Base-by-base conservation (phyloP, 164 flowering plant species). In the Akebia trifoliata region DNA sequence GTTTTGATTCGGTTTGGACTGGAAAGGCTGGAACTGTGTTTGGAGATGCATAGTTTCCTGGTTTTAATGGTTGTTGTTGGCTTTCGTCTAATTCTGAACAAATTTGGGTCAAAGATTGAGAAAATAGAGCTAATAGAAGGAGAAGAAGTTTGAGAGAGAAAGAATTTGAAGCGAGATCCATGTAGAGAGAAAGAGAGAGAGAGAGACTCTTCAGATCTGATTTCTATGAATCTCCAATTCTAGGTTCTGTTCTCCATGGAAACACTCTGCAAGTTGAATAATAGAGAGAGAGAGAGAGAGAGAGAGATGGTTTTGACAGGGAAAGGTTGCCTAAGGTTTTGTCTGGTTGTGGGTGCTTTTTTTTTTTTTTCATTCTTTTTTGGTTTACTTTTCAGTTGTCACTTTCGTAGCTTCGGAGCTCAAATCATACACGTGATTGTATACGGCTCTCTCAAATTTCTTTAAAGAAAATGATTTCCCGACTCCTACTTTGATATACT, bases 21-120 rank as follows among this genome's bases (percentile, higher is more conserved):
- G 98, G 98, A 34, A 76, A 74, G 1, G 98, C 87, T 1, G 98
- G 98, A 43, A 93, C 95, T 0, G 86, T 86, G 77, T 77, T 80
- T 9, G 85, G 70, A 20, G 72, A 8, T 2, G 74, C 39, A 75
- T 59, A 76, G 18, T 76, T 76, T 7, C 74, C 77, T 20, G 83
- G 87, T 24, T 77, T 72, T 2, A 80, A 24, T 0, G 90, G 84
- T 56, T 85, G 82, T 58, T 73, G 57, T 36, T 59, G 71, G 30
- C 66, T 65, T 61, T 44, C 43, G 18, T 69, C 80, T 30, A 86
- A 79, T 35, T 80, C 71, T 28, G 78, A 56, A 0, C 81, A 62
- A 18, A 76, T 43, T 30, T 62, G 71, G 30, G 83, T 80, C 32
- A 39, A 57, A 3, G 72, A 63, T 11, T 3, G 42, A 18, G 47